These are phyloP conservation scores for Trichoderma asperellum DNA, from an alignment of 2,329 filamentous ascomycete genomes.

Conservation along the genomic window DNA sequence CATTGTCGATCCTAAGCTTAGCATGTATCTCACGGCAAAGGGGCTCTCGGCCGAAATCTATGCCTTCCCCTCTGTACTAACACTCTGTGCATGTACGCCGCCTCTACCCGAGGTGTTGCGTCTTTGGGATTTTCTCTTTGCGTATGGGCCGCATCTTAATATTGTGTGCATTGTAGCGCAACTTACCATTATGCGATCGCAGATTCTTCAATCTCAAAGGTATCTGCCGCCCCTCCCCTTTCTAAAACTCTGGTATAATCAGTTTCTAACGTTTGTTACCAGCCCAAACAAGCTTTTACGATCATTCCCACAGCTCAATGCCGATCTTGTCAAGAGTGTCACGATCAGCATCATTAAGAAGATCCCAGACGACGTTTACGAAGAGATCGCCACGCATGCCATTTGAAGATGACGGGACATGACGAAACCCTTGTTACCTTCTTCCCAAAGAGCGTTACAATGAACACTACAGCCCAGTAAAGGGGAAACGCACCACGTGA, in stretches of 20 bases:
- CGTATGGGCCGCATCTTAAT: conserved; percentile 92
- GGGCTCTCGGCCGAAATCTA: conserved; percentile 93
- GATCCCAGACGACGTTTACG: conserved; percentile 88
- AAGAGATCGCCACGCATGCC: conserved; percentile 86
- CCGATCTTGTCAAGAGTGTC: conserved; percentile 80
- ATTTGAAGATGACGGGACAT: conserved; percentile 50
- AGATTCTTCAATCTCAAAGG: conserved; percentile 83
- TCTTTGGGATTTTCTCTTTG: conserved; percentile 96
- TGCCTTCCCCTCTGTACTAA: conserved; percentile 92
- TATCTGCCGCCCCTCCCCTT: conserved; percentile 44
- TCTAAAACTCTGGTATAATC: conserved; percentile 28
- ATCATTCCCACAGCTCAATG: conserved; percentile 81
- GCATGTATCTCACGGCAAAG: conserved; percentile 80
- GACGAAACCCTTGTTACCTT: background rate
- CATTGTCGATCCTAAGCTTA: conserved; percentile 88
- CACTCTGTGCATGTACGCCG: conserved; percentile 92
- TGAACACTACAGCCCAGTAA: background rate
- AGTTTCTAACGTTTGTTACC: conserved; percentile 31
- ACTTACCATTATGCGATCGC: conserved; percentile 82
- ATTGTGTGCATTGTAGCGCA: conserved; percentile 96
- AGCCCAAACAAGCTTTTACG: conserved; percentile 93
- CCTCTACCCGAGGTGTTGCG: conserved; percentile 90
- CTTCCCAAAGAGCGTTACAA: background rate
- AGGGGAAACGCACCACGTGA: background rate
- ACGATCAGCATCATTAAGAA: conserved; percentile 86